phyloP scores from a whole-genome alignment of 257 asterid species.

The Catharanthus roseus region DNA sequence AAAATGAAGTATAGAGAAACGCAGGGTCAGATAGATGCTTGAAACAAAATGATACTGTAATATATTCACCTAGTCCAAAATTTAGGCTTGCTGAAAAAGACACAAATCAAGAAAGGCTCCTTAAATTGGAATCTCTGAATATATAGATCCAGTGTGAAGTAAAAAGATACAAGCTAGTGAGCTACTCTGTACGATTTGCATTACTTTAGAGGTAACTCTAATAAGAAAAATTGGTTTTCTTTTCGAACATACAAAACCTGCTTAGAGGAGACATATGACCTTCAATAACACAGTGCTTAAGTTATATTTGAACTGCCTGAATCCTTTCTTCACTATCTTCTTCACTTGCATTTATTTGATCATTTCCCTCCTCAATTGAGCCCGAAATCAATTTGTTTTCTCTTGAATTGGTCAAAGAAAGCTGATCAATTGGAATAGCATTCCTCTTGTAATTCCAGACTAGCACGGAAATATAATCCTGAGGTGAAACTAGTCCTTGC shows the following conservation, averaged over 20 bases:
- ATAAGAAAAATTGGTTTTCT: not conserved
- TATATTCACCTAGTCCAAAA: not conserved
- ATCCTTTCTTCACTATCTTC: slow-evolving; percentile 48
- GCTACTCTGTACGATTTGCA: not conserved
- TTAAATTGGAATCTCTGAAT: not conserved
- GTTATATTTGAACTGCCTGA: slow-evolving; percentile 45
- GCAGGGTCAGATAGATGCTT: not conserved
- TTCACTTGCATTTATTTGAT: slow-evolving; percentile 23
- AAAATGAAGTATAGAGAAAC: not conserved
- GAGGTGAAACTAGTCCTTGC: slow-evolving; percentile 89
- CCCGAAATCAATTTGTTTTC: slow-evolving; percentile 39
- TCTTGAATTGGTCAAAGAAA: slow-evolving; percentile 34
- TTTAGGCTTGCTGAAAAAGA: not conserved
- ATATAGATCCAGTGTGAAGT: not conserved
- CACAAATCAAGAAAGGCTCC: not conserved
- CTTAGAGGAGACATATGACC: slow-evolving; percentile 14
- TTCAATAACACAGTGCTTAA: not conserved
- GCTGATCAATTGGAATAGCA: slow-evolving; percentile 44
- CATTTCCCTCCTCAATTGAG: slow-evolving; percentile 34
- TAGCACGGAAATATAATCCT: slow-evolving; percentile 87
- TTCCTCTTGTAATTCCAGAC: slow-evolving; percentile 94
- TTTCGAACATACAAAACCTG: not conserved
- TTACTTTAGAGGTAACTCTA: not conserved
- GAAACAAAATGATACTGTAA: not conserved
- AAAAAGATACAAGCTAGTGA: not conserved